Conservation (phyloP, 345 rosid species). For the Citrus sp. region DNA sequence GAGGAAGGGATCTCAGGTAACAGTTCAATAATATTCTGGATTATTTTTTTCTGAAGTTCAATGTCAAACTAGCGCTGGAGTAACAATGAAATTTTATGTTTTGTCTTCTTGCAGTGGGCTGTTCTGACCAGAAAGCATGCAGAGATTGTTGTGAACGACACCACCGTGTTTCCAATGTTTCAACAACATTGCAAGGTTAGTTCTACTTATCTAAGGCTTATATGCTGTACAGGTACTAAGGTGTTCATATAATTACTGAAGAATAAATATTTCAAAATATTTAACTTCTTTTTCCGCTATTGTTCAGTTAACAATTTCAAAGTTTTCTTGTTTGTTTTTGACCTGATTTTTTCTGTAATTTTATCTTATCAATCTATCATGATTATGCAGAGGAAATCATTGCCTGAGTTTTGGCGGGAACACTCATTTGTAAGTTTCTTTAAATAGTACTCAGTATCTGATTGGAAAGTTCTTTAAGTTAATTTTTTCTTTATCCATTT, state of each 20-base stretch:
- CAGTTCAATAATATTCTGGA: slow-evolving; percentile 8
- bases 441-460: not conserved
- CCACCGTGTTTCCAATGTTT: slow-evolving; percentile 77
- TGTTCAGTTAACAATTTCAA: not conserved
- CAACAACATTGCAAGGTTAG: slow-evolving; percentile 91
- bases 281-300: not conserved
- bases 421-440: slow-evolving; percentile 62
- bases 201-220: slow-evolving; percentile 24
- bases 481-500: slow-evolving; percentile 13
- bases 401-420: slow-evolving; percentile 97
- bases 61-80: not conserved
- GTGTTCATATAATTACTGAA: not conserved
- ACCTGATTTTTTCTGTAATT: not conserved
- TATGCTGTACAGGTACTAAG: not conserved
- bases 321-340: slow-evolving; percentile 2
- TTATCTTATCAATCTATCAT: slow-evolving; percentile 4
- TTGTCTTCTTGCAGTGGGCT: slow-evolving; percentile 65
- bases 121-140: slow-evolving; percentile 89
- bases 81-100: slow-evolving; percentile 2
- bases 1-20: slow-evolving; percentile 99
- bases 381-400: slow-evolving; percentile 67
- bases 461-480: not conserved
- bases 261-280: not conserved
- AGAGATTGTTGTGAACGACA: slow-evolving; percentile 73
- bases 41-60: slow-evolving; percentile 9